phyloP scores from a whole-genome alignment of 805 yeast genomes.

The Vanderwaltozyma verrucispora region DNA sequence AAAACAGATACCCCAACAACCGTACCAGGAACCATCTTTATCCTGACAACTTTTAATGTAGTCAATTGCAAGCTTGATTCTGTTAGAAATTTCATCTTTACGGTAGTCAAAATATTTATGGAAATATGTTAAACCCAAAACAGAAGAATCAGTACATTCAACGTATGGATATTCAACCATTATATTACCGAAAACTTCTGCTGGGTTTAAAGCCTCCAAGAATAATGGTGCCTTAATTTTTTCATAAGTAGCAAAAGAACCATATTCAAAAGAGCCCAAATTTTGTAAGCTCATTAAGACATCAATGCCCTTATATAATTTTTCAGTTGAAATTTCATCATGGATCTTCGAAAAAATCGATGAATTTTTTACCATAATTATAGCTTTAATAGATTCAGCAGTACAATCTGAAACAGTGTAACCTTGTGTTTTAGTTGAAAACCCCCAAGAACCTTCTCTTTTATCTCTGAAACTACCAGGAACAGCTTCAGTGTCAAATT shows the following conservation, averaged over 20 bases:
- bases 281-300: constrained; percentile 70
- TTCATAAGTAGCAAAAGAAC: constrained; percentile 91
- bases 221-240: constrained; percentile 68
- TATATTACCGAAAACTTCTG: constrained; percentile 95
- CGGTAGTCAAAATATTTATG: constrained; percentile 56
- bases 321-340: constrained; percentile 42
- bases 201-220: constrained; percentile 79
- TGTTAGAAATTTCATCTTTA: constrained; percentile 48
- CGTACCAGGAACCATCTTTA: constrained; percentile 93
- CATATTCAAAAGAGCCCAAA: constrained; percentile 65
- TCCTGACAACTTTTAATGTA: constrained; percentile 63
- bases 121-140: constrained; percentile 78
- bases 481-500: constrained; percentile 71
- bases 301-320: constrained; percentile 63
- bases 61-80: constrained; percentile 63
- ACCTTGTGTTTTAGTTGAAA: constrained; percentile 91
- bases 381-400: constrained; percentile 89
- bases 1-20: constrained; percentile 95
- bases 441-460: constrained; percentile 90
- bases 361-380: constrained; percentile 76
- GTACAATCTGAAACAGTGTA: constrained; percentile 96
- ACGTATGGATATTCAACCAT: constrained; percentile 99
- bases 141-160: constrained; percentile 94
- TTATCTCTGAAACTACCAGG: constrained; percentile 74
- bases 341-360: constrained; percentile 39